These are phyloP conservation scores for Trametes cingulata DNA, from an alignment of 768 basidiomycete species.

Conservation along the genomic window DNA sequence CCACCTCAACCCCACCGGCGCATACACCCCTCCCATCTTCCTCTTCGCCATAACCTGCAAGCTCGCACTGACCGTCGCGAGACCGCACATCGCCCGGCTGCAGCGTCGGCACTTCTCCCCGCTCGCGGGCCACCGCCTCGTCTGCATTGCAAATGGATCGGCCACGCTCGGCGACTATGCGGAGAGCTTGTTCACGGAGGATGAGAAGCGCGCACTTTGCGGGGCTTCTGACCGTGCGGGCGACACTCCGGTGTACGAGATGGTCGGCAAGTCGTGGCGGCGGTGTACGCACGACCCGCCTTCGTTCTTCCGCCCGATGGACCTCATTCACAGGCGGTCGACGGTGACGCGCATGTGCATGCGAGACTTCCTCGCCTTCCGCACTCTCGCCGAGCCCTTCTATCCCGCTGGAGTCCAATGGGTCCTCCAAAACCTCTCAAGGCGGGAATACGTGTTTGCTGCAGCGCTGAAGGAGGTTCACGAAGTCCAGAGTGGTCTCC, in stretches of 20 bases:
- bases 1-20: not conserved
- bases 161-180: not conserved
- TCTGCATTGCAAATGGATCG: constrained; percentile 4
- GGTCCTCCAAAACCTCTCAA: constrained; percentile 17
- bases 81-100: constrained; percentile 3
- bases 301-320: not conserved
- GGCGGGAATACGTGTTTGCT: constrained; percentile 9
- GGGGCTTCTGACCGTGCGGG: not conserved
- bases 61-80: constrained; percentile 6
- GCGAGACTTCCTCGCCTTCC: constrained; percentile 5
- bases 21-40: constrained; percentile 1
- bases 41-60: constrained; percentile 15
- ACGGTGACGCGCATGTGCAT: constrained; percentile 10
- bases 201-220: not conserved
- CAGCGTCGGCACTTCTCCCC: constrained; percentile 1
- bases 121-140: constrained; percentile 12
- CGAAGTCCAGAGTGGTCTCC: no score
- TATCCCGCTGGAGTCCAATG: not conserved
- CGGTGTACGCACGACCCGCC: not conserved
- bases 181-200: not conserved
- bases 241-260: not conserved
- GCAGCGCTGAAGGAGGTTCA: not conserved
- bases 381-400: not conserved
- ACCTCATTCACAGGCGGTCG: constrained; percentile 3
- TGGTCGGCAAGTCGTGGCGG: not conserved